Evolutionary conservation across 257 asterid genomes (phyloP).

Genomic region (Ophiorrhiza pumila): DNA sequence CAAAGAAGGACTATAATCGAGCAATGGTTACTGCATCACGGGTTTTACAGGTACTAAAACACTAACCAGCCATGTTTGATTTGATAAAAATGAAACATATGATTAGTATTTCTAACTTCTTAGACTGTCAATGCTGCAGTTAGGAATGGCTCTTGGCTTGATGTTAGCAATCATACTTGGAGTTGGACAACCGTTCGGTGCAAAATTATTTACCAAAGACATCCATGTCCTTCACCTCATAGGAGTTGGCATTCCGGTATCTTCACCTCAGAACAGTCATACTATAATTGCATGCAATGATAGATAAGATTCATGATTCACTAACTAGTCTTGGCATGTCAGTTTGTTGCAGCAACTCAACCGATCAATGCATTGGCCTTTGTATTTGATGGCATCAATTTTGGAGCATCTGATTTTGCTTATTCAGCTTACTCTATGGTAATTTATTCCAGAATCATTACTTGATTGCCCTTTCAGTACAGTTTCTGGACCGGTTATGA

Average conservation of each 20-base stretch:
- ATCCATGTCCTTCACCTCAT: constrained; percentile 48
- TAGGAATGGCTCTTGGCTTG: constrained; percentile 63
- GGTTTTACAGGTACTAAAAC: constrained; percentile 48
- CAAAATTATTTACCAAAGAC: constrained; percentile 58
- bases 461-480: no score
- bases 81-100: not conserved
- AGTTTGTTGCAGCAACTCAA: constrained; percentile 76
- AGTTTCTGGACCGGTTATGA: not conserved
- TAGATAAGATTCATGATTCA: not conserved
- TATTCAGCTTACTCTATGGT: constrained; percentile 20
- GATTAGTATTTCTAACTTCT: not conserved
- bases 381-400: constrained; percentile 56
- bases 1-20: constrained; percentile 48
- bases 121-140: constrained; percentile 32
- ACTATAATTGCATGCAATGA: not conserved
- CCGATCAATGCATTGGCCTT: constrained; percentile 75
- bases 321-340: constrained; percentile 14
- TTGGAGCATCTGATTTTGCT: constrained; percentile 20
- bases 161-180: constrained; percentile 51
- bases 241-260: constrained; percentile 66
- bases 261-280: not conserved
- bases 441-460: not conserved
- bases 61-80: not conserved
- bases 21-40: constrained; percentile 54
- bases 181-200: constrained; percentile 59